phyloP scores from a whole-genome alignment of 768 basidiomycete species.

The Lyophyllum atratum region DNA sequence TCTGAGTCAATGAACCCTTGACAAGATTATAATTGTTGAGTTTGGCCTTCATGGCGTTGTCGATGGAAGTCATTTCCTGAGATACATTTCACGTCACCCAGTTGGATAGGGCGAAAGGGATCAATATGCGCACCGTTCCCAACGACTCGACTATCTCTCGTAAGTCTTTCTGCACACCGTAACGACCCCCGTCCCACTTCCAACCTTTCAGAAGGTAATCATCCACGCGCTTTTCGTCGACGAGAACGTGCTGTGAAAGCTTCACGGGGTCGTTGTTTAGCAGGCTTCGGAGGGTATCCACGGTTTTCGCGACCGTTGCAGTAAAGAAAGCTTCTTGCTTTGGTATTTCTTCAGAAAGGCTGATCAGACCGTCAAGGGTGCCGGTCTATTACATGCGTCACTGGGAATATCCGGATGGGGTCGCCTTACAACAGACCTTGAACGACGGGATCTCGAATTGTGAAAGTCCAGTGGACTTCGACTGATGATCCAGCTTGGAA shows the following conservation, averaged over 20 bases:
- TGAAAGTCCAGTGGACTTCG: slow-evolving; percentile 58
- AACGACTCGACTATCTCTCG: slow-evolving; percentile 84
- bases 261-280: slow-evolving; percentile 84
- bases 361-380: slow-evolving; percentile 86
- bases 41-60: slow-evolving; percentile 92
- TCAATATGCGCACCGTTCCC: slow-evolving; percentile 62
- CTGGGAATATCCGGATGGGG: slow-evolving; percentile 7
- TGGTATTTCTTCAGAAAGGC: slow-evolving; percentile 88
- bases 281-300: slow-evolving; percentile 90
- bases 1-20: slow-evolving; percentile 87
- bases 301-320: slow-evolving; percentile 83
- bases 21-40: slow-evolving; percentile 90
- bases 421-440: slow-evolving; percentile 61
- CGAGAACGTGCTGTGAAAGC: slow-evolving; percentile 71
- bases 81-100: slow-evolving; percentile 6
- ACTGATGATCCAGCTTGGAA: slow-evolving; percentile 60
- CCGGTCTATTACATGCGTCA: slow-evolving; percentile 64
- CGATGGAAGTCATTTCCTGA: slow-evolving; percentile 93
- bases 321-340: slow-evolving; percentile 93
- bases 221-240: slow-evolving; percentile 80
- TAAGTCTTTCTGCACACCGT: slow-evolving; percentile 79
- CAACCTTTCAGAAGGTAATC: slow-evolving; percentile 79
- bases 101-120: not conserved
- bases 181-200: slow-evolving; percentile 94
- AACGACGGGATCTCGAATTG: slow-evolving; percentile 80